phyloP scores from a whole-genome alignment of 1,284 basidiomycete genomes.

The Cutaneotrichosporon cutaneum region DNA sequence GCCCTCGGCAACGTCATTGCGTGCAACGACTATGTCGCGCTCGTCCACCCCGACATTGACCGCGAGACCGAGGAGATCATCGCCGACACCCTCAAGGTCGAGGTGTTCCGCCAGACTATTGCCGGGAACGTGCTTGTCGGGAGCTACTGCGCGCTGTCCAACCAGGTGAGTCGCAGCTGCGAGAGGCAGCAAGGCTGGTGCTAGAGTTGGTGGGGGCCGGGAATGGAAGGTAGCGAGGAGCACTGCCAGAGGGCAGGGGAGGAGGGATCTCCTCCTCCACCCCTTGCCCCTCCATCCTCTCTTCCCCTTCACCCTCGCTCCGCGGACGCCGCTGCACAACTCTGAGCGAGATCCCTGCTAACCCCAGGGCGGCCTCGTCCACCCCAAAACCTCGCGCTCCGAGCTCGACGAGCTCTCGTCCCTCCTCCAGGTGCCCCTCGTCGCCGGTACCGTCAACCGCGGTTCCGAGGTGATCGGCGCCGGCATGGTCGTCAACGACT shows the following conservation, averaged over 20 bases:
- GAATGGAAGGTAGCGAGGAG: no score
- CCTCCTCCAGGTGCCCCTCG: slow-evolving; percentile 89
- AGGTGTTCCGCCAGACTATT: slow-evolving; percentile 97
- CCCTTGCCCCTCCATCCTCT: no score
- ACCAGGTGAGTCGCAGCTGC: slow-evolving; percentile 57
- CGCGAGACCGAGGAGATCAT: slow-evolving; percentile 99
- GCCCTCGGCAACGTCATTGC: slow-evolving; percentile 98
- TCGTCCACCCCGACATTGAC: slow-evolving; percentile 96
- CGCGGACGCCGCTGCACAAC: no score
- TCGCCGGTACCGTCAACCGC: slow-evolving; percentile 97
- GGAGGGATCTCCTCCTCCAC: no score
- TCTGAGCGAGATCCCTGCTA: no score
- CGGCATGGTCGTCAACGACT: slow-evolving; percentile 97
- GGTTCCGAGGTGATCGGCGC: slow-evolving; percentile 97
- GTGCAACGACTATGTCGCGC: slow-evolving; percentile 95
- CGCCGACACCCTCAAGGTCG: slow-evolving; percentile 97
- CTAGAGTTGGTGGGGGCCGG: no score
- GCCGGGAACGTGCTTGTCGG: slow-evolving; percentile 97
- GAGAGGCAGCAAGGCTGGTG: no score
- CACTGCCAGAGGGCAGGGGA: no score
- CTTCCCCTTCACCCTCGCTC: background rate
- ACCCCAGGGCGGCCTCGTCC: slow-evolving; percentile 86
- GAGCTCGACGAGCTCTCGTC: slow-evolving; percentile 97
- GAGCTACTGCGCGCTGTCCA: slow-evolving; percentile 89
- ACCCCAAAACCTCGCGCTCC: slow-evolving; percentile 93